Percentiles rank a stretch among this genome's conserved stretches.
These are phyloP conservation scores for Curvularia eragrostidis DNA, from an alignment of 2,329 filamentous ascomycete species.

Conservation along the genomic window DNA sequence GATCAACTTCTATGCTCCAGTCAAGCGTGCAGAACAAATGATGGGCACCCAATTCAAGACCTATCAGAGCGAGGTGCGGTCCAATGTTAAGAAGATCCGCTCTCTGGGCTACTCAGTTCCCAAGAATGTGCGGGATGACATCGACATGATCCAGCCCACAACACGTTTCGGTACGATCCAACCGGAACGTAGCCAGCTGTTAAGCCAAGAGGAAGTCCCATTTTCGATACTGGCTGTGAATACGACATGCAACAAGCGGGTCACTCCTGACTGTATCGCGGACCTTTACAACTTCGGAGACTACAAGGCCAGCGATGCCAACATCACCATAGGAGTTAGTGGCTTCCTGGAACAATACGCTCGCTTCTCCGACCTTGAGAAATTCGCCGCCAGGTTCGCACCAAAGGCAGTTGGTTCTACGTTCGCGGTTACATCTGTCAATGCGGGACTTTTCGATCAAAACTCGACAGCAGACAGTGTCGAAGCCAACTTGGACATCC, in stretches of 20 bases:
- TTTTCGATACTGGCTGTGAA: constrained; percentile 36
- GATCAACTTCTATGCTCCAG: constrained; percentile 64
- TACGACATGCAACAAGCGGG: constrained; percentile 51
- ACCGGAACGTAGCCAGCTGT: constrained; percentile 50
- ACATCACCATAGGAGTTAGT: constrained; percentile 53
- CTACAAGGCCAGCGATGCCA: constrained; percentile 49
- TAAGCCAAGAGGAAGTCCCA: constrained; percentile 35
- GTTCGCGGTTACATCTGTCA: constrained; percentile 54
- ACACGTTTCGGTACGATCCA: constrained; percentile 65
- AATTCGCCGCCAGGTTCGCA: constrained; percentile 51
- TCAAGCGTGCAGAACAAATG: constrained; percentile 61
- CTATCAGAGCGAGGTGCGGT: constrained; percentile 58
- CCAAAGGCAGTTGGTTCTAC: constrained; percentile 52
- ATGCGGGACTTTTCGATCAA: constrained; percentile 47
- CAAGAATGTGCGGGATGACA: constrained; percentile 58
- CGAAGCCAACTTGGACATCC: constrained; percentile 60
- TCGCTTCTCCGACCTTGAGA: constrained; percentile 54
- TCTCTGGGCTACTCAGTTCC: constrained; percentile 69
- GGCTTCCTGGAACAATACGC: constrained; percentile 59
- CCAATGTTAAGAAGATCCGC: constrained; percentile 57
- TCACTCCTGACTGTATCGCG: constrained; percentile 57
- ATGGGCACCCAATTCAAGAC: constrained; percentile 65
- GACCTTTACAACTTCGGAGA: constrained; percentile 55
- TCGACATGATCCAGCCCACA: constrained; percentile 71
- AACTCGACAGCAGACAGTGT: constrained; percentile 50